Evolutionary conservation across 352 stramenopile species (phyloP), one percentile per base, ranked within the genome.

Genomic region (Elongisporangium prolatum): DNA sequence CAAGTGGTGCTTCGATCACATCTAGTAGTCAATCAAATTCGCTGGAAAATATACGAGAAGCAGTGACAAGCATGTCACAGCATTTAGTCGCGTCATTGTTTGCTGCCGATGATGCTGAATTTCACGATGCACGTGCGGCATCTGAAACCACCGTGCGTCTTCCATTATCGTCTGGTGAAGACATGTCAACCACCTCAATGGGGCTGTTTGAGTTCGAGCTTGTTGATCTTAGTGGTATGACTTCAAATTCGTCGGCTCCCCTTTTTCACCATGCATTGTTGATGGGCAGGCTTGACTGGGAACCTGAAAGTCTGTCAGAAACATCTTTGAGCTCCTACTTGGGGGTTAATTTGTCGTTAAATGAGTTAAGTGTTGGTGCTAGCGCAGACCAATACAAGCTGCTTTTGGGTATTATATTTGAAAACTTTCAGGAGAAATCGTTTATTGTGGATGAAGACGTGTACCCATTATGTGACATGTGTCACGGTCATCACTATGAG

Each of bases 361-460:
- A 94, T 28, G 86, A 96, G 53, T 63, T 93, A 22, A 94, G 80
- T 54, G 65, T 96, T 21, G 77, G 77, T 21, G 69, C 78, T 14
- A 75, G 60, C 0, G 61, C 68, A 17, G 72, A 88, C 24, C 83
- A 94, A 59, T 96, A 94, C 58, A 69, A 56, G 16, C 86, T 73
- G 7, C 64, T 94, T 9, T 61, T 94, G 28, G 84, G 81, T n/a
- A 77, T 89, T 53, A 91, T 94, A 22, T 93, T 87, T 53, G 86
- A 96, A 51, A 96, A 96, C 49, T 93, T 96, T 67, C 82, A 86
- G 44, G 86, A 96, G 65, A 66, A 84, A 8, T 88, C 81, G 2
- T 78, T 68, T 20, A 72, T 87, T 52, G 80, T 96, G 1, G 68
- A 84, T 34, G 86, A 94, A 77, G 82, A 96, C 34, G 89, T 80